Evolutionary conservation across 352 stramenopile genomes (phyloP), one percentile per base, ranked within the genome.

Genomic region (Phytophthora fragariae): DNA sequence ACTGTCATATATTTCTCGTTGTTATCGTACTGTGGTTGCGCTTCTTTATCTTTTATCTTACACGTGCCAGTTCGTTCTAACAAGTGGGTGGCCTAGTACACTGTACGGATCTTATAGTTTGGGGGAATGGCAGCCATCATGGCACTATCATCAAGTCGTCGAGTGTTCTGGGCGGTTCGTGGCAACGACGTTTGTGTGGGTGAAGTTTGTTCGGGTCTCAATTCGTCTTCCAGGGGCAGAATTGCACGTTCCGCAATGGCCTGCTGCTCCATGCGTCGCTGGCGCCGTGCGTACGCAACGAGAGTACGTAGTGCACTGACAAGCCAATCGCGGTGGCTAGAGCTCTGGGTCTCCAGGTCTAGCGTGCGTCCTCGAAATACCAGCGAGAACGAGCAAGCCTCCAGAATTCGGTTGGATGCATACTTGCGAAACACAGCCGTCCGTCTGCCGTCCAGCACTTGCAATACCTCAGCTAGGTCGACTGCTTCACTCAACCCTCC

Each of bases 351-450:
- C 64, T 96, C 88, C 27, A 96, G 75, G 41, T 96, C 89, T 19
- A 96, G 74, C 31, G 89, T 96, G 21, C 89, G 86, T 57, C 89
- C 81, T 4, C 67, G 76, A 33, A 96, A 94, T 2, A 96, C 78
- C 56, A 96, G 80, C 58, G 86, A 94, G 17, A 96, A 84, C 9
- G 86, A 96, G 66, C 83, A 82, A 10, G 61, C 57, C 29, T 90
- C 81, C 10, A 91, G 77, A n/a, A 62, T 54, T 7, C 57, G 53
- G 55, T 57, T 85, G n/a, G 68, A 81, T 4, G 71, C 35, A 65
- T 93, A 92, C 75, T 96, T 96, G 68, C 75, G 82, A 47, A 96
- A 96, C 58, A 96, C 89, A 9, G 82, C 79, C 3, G 89, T 95
- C 59, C 86, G 77, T 7, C 88, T 80, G 10, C 88, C 89, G 1